Evolutionary conservation across 345 rosid genomes (phyloP), one percentile per base, ranked within the genome.

Genomic region (Pelargonium nanum): DNA sequence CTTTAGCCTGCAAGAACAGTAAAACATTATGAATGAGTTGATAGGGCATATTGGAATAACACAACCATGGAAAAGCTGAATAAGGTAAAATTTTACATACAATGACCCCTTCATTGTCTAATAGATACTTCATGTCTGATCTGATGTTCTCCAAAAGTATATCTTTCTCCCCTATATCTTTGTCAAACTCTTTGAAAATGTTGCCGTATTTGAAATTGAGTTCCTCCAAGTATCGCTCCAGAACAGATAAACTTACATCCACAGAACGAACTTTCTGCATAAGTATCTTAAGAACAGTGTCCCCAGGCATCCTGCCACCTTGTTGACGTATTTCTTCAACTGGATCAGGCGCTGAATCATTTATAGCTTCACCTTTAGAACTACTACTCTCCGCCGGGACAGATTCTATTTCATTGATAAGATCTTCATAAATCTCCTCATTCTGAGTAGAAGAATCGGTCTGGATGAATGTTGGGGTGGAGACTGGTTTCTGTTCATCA

Each of bases 241-340:
- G 58, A 30, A 83, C 71, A 20, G 80, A 80, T 61, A 80, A 70
- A 62, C 70, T 80, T 22, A 75, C 50, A 63, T 80, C 85, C 60
- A 83, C 65, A 1, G 83, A 73, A 24, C 67, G 75, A 21, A 80
- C 87, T 62, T 83, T 83, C 28, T 80, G 85, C 84, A 78, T 74
- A 58, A 83, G 60, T 69, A 83, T 74, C 68, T 83, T 80, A 19
- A 77, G 74, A 67, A 70, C 85, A 58, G 81, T 69, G 57, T 83
- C 87, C 50, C 81, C 85, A 5, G 78, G 77, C 70, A 76, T 67
- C 64, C 83, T 74, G 58, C 78, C 76, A 51, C 63, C 70, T 24
- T 77, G 79, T 15, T 75, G 81, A 32, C 68, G 79, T 48, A 68
- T 34, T 62, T 77, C 82, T 67, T 70, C 72, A 53, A 56, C 61